Base-by-base conservation (phyloP, 1,284 basidiomycete species). In the Rhodotorula sp. region DNA sequence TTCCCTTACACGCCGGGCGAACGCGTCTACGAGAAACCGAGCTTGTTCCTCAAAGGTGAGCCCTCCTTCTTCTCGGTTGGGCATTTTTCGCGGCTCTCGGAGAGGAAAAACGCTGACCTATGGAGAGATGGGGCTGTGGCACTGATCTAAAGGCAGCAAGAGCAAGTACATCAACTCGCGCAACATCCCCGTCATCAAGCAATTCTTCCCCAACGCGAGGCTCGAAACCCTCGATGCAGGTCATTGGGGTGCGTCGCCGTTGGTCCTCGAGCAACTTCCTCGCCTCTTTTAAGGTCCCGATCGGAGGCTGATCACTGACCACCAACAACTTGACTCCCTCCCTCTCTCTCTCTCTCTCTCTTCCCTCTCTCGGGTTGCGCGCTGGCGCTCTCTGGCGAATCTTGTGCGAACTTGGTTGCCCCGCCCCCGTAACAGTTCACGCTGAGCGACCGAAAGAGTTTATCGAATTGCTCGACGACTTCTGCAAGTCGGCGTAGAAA, bases 151-250 rank as follows among this genome's bases (percentile, higher is more conserved):
- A 76, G 75, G 75, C 6, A 62, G 58, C 15, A 88, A 87, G 82
- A 92, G 89, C 87, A 87, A 86, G 87, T 92, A 89, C 79, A 87
- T 93, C 76, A 92, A 91, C 77, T 81, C 85, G 20, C 83, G 85
- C 69, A 91, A 90, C 72, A 82, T 87, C 10, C 85, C 86, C 1
- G 74, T 86, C 3, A 85, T 87, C 60, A 80, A 86, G 70, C 79
- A 84, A 52, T 90, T 90, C 79, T 93, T 94, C 81, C 91, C 91
- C 0, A 83, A 85, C 58, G 85, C 86, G 81, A 78, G 80, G 29
- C 74, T 82, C 49, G 79, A 78, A 34, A 73, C 71, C 20, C 77
- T 83, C 7, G 69, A 81, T 0, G 79, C 82, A 5, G 83, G 82
- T 1, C 83, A 83, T 65, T 83, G 83, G 83, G 82, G 82, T 75